These are phyloP conservation scores for Dictyostelium intermedium DNA, from an alignment of 78 protist genomes.

Conservation along the genomic window DNA sequence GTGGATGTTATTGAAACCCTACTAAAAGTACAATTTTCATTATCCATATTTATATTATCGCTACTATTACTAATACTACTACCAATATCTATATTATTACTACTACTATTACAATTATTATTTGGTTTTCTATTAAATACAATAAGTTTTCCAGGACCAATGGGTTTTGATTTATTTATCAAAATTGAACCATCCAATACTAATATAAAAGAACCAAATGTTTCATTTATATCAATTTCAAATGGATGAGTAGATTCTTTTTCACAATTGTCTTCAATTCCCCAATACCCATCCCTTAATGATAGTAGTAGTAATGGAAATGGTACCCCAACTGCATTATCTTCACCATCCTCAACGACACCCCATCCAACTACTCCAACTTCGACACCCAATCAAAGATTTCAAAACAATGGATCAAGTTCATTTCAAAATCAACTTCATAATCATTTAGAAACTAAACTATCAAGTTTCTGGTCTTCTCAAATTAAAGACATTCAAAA, in stretches of 20 bases:
- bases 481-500: constrained; percentile 17
- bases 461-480: constrained; percentile 14
- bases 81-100: not conserved
- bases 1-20: not conserved
- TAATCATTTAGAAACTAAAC: constrained; percentile 5
- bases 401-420: not conserved
- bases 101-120: not conserved
- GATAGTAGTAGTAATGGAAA: not conserved
- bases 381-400: not conserved
- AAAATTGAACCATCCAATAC: not conserved
- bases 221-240: not conserved
- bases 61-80: not conserved
- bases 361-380: not conserved
- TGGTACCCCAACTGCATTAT: not conserved
- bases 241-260: not conserved
- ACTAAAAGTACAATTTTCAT: not conserved
- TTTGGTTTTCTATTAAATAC: constrained; percentile 23
- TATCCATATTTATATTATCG: not conserved
- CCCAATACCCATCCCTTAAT: not conserved
- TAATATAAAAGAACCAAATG: not conserved
- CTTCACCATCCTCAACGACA: not conserved
- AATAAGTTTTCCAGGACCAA: constrained; percentile 30
- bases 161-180: not conserved
- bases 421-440: constrained; percentile 24
- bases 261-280: not conserved